Percentiles rank a stretch among this genome's conserved stretches.
Evolutionary conservation across 768 basidiomycete genomes (phyloP).

Genomic region (Collybia nuda): DNA sequence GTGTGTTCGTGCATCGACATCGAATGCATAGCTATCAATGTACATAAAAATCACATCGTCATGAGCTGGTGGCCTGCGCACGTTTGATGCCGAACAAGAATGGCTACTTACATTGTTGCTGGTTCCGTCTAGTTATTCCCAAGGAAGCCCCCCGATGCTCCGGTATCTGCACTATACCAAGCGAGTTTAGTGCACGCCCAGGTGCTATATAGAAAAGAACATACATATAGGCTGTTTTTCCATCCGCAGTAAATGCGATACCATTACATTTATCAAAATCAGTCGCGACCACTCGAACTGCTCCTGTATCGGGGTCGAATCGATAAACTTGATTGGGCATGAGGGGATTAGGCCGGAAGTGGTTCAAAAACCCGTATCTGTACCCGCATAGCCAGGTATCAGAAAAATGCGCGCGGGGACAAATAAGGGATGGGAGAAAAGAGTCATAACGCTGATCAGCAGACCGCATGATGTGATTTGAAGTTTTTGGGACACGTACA

Average conservation of each 20-base stretch:
- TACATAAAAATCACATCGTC: background rate
- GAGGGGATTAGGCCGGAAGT: slow-evolving; percentile 65
- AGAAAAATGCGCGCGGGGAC: background rate
- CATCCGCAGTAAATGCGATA: slow-evolving; percentile 68
- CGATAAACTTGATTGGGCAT: slow-evolving; percentile 79
- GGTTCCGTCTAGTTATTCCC: slow-evolving; percentile 58
- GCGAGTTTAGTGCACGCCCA: too few species aligned
- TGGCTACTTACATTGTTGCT: slow-evolving; percentile 58
- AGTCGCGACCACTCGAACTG: slow-evolving; percentile 72
- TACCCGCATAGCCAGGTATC: background rate
- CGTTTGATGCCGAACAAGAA: background rate
- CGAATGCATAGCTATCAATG: slow-evolving; percentile 58
- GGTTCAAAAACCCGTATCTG: slow-evolving; percentile 65
- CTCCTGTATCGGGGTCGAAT: slow-evolving; percentile 63
- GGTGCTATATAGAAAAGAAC: slow-evolving; percentile 5
- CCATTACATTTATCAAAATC: slow-evolving; percentile 77
- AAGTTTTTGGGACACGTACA: slow-evolving; percentile 36
- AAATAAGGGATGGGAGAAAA: background rate
- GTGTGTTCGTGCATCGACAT: slow-evolving; percentile 57
- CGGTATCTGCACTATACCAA: slow-evolving; percentile 48
- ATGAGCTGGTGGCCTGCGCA: background rate
- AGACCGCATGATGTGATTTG: too few species aligned
- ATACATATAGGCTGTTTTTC: slow-evolving; percentile 64
- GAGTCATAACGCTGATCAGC: too few species aligned
- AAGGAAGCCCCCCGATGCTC: slow-evolving; percentile 40